Percentiles rank a stretch among this genome's conserved stretches.
Evolutionary conservation across 2,329 filamentous ascomycete species (phyloP).

Genomic region (Aspergillus brunneoviolaceus): DNA sequence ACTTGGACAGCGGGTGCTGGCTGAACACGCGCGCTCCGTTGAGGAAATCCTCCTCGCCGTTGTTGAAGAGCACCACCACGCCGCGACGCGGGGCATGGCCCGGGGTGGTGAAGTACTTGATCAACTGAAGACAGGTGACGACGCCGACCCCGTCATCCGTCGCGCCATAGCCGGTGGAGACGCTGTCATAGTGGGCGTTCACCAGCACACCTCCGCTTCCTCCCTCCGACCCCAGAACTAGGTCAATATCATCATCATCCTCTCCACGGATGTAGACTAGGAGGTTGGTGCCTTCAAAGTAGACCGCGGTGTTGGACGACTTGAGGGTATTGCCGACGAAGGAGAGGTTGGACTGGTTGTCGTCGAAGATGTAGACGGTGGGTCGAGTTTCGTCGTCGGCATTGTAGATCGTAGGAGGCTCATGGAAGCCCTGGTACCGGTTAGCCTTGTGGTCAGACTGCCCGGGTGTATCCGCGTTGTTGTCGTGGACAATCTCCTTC

Average conservation of each 20-base stretch:
- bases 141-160: conserved; percentile 93
- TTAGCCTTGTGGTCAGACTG: no score
- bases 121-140: conserved; percentile 78
- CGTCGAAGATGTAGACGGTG: conserved; percentile 68
- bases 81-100: conserved; percentile 74
- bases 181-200: conserved; percentile 93
- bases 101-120: conserved; percentile 77
- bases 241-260: conserved; percentile 65
- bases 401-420: conserved; percentile 17
- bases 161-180: conserved; percentile 86
- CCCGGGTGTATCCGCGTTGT: not conserved
- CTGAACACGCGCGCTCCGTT: conserved; percentile 84
- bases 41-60: conserved; percentile 90
- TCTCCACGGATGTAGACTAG: conserved; percentile 86
- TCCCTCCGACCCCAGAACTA: conserved; percentile 65
- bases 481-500: conserved; percentile 62
- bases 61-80: conserved; percentile 84
- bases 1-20: conserved; percentile 74
- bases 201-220: conserved; percentile 75
- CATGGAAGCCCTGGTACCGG: conserved; percentile 44
- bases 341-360: conserved; percentile 75
- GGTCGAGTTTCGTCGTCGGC: conserved; percentile 26
- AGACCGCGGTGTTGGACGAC: conserved; percentile 54
- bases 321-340: conserved; percentile 53
- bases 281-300: conserved; percentile 93